phyloP scores from a whole-genome alignment of 805 yeast genomes.

The Scheffersomyces lignosus region DNA sequence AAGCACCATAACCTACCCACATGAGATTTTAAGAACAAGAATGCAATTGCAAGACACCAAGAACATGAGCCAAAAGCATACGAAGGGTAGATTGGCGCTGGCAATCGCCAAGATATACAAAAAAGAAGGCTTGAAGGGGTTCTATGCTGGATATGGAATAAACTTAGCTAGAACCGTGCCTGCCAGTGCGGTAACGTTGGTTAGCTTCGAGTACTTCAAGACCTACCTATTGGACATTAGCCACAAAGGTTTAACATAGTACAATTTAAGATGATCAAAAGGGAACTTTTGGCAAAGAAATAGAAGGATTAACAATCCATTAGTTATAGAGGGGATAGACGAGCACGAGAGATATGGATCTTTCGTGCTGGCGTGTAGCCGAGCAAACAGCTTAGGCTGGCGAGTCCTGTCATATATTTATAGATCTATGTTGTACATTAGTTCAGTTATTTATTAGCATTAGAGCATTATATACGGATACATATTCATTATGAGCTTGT shows the following conservation, averaged over 20 bases:
- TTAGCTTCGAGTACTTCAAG: constrained; percentile 83
- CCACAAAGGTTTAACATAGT: background rate
- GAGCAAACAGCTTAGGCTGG: no score
- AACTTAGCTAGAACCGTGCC: constrained; percentile 91
- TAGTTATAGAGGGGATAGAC: no score
- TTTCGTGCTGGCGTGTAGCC: no score
- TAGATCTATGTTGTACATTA: no score
- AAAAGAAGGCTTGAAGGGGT: constrained; percentile 78
- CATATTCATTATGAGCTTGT: no score
- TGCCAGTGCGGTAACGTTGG: constrained; percentile 91
- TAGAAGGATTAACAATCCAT: no score
- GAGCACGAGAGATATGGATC: no score
- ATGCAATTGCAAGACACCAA: constrained; percentile 63
- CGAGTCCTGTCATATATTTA: no score
- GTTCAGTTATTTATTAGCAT: no score
- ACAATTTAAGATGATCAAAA: no score
- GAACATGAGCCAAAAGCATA: constrained; percentile 16
- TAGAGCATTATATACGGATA: no score
- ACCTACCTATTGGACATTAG: constrained; percentile 45
- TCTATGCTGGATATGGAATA: constrained; percentile 85
- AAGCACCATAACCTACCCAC: constrained; percentile 88
- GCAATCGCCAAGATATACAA: constrained; percentile 44
- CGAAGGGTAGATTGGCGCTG: constrained; percentile 21
- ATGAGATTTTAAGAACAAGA: constrained; percentile 89
- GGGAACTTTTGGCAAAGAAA: no score